Evolutionary conservation across 768 basidiomycete species (phyloP), one percentile per base, ranked within the genome.

Genomic region (Omphalotus guepiniiformis): DNA sequence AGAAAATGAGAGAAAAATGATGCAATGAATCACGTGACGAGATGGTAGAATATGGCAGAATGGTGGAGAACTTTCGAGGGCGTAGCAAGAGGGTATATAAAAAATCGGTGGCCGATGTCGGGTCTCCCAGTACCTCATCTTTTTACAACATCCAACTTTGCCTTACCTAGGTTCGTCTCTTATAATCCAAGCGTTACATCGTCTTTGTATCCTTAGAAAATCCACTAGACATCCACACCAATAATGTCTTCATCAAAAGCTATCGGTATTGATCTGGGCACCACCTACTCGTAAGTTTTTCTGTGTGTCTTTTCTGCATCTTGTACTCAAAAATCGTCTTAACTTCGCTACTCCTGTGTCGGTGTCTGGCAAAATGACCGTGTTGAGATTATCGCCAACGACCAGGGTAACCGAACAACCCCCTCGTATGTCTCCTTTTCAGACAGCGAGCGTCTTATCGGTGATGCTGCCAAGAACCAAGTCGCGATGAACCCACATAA

Each of bases 381-480:
- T 52, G 73, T 81, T 38, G 80, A 82, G 63, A 90, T 93, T 42
- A 83, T 94, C 53, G 88, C 91, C 67, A 93, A 94, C 71, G 75
- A 90, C 40, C 89, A 93, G 71, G 91, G 92, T 67, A 82, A 85
- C 53, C 80, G 90, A 51, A 94, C 91, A 48, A 96, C 91, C 11
- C 93, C 92, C 4, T 93, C 92, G 30, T 89, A 89, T 58, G 92
- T 94, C 50, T 83, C 88, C 46, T 95, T 95, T 73, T 87, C 87
- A 54, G 91, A 89, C 57, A 85, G 90, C 48, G 89, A 93, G 66
- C 83, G 86, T 46, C 69, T 87, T 38, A 79, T 88, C 48, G 86
- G 87, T 62, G 75, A 86, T 48, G 85, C 86, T 19, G 86, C 87
- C 15, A 84, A 86, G 68, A 80, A 84, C 42, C 86, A 88, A 61